Percentiles rank a stretch among this genome's conserved stretches.
Evolutionary conservation across 306 rosid genomes (phyloP).

Genomic region (Cicer cuneatum): DNA sequence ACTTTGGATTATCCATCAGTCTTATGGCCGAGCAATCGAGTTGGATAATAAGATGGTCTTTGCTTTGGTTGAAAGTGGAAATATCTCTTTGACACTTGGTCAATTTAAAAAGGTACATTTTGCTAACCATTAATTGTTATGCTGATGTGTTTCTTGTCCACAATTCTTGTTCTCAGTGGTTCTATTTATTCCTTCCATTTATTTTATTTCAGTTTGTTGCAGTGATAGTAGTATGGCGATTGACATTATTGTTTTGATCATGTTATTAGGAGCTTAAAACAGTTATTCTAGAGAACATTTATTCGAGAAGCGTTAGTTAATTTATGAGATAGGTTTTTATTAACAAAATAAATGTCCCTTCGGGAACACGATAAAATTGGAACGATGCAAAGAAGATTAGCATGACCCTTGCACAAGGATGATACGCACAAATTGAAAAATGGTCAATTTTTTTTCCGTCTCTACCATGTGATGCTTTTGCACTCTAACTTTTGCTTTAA

Average conservation of each 20-base stretch:
- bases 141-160: slow-evolving; percentile 21
- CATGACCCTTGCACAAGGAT: too few species aligned
- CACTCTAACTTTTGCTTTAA: too few species aligned
- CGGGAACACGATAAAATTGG: too few species aligned
- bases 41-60: slow-evolving; percentile 68
- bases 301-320: slow-evolving; percentile 1
- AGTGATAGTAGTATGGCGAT: not conserved
- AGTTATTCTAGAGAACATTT: slow-evolving; percentile 7
- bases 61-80: slow-evolving; percentile 87
- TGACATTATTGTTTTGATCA: not conserved
- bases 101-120: slow-evolving; percentile 70
- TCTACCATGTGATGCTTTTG: too few species aligned
- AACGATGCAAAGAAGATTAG: too few species aligned
- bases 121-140: slow-evolving; percentile 4
- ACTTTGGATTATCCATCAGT: slow-evolving; percentile 58
- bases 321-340: slow-evolving; percentile 3
- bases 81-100: slow-evolving; percentile 74
- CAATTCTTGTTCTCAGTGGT: slow-evolving; percentile 20
- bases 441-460: too few species aligned
- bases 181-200: slow-evolving; percentile 8
- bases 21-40: slow-evolving; percentile 87
- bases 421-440: too few species aligned
- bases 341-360: not conserved
- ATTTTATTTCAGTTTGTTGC: slow-evolving; percentile 19
- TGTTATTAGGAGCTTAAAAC: not conserved